Base-by-base conservation (phyloP, 2,329 filamentous ascomycete species). In the Penicillium psychrosexuale region DNA sequence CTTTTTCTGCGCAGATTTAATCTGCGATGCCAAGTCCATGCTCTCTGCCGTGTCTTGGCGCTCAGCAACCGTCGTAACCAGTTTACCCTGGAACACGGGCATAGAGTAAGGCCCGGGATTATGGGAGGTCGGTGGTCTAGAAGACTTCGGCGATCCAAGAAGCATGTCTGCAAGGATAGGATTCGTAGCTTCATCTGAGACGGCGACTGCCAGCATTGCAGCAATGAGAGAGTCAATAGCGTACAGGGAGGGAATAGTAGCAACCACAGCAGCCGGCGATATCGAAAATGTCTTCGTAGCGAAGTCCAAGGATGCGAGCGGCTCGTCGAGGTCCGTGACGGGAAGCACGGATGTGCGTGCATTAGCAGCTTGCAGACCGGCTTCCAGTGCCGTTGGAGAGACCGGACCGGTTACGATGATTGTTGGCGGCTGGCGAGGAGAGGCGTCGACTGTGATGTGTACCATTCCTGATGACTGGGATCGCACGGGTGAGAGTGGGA, bases 221-320 rank as follows among this genome's bases (percentile, higher is more conserved):
- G 76, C 73, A 42, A 80, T 65, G 12, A 80, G 62, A 5, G 76
- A 75, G 58, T 80, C 78, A 34, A 80, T 75, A 8, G 75, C 74
- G 55, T 80, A 80, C 30, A 79, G 61, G 7, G 76, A 78, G 1
- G 76, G 75, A 8, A 80, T 73, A 0, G 70, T 72, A 7, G 69
- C 65, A 3, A 71, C 67, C 9, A 79, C 76, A 1, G 70, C 65
- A 3, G 69, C 68, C 1, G 76, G 70, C 19, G 72, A 72, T 36
- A 80, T 71, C 1, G 72, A 71, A 0, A 78, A 64, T 0, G 69
- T 73, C 54, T 71, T 69, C 2, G 72, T 75, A 27, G 69, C 69
- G 13, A 80, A 68, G 51, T 79, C 76, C 5, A 80, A 66, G 2
- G 72, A 69, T 5, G 75, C 74, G 5, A 80, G 65, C 5, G 75